A percentile compares a stretch with the other conserved stretches of the same genome.
phyloP scores from a whole-genome alignment of 73 alveolate genomes.

The Paramecium primaurelia region DNA sequence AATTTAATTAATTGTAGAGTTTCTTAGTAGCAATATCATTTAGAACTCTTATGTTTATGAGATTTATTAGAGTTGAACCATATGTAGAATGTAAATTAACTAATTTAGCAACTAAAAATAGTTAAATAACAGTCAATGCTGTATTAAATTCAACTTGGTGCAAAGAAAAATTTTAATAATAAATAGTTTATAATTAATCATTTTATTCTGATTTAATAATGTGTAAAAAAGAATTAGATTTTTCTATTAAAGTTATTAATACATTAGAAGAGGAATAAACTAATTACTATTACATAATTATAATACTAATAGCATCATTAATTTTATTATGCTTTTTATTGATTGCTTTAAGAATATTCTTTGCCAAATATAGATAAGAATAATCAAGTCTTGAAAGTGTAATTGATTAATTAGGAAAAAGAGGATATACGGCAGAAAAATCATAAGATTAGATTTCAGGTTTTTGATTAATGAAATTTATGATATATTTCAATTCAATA shows the following conservation, averaged over 20 bases:
- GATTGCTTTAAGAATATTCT: not conserved
- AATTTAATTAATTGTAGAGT: not conserved
- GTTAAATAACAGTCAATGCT: not conserved
- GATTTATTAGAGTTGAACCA: not conserved
- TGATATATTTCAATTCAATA: not conserved
- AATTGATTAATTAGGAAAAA: not conserved
- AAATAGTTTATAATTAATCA: not conserved
- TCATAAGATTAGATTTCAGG: not conserved
- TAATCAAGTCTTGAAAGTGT: not conserved
- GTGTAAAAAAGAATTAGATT: not conserved
- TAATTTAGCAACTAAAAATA: not conserved
- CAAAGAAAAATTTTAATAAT: not conserved
- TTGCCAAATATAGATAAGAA: not conserved
- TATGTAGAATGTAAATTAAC: not conserved
- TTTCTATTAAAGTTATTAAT: not conserved
- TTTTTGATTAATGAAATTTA: not conserved
- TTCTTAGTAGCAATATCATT: not conserved
- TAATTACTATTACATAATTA: not conserved
- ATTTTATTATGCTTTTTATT: not conserved
- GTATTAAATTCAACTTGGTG: not conserved
- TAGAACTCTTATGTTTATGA: not conserved
- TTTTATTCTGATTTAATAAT: not conserved
- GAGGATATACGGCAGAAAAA: not conserved
- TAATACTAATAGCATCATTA: not conserved
- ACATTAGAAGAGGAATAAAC: not conserved